Conservation (phyloP, 805 yeast species). For the Teunomyces pallodes region DNA sequence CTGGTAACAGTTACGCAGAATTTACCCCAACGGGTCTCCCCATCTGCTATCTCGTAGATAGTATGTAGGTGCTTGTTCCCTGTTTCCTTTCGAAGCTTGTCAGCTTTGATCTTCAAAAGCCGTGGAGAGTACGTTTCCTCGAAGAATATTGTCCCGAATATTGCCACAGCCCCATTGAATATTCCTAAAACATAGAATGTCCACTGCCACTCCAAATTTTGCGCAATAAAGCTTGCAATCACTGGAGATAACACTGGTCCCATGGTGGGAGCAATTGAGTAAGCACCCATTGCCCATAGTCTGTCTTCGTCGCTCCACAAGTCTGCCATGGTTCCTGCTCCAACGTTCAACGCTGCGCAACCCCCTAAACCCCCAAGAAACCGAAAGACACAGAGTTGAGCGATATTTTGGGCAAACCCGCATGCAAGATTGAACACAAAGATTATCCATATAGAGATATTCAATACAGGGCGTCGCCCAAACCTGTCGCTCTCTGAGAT, state of each 20-base stretch:
- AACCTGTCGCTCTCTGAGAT: constrained; percentile 35
- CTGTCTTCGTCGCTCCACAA: constrained; percentile 32
- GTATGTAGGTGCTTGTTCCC: constrained; percentile 39
- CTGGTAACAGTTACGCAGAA: constrained; percentile 25
- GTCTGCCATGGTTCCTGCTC: constrained; percentile 40
- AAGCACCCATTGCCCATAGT: constrained; percentile 35
- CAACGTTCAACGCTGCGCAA: constrained; percentile 37
- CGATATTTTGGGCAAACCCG: constrained; percentile 31
- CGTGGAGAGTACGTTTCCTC: constrained; percentile 38
- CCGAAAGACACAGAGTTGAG: constrained; percentile 32
- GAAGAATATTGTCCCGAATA: constrained; percentile 28
- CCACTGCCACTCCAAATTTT: constrained; percentile 36
- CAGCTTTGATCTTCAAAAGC: constrained; percentile 27
- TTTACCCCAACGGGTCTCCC: constrained; percentile 21
- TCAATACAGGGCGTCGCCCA: constrained; percentile 34
- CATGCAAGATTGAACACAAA: constrained; percentile 35
- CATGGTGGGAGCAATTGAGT: constrained; percentile 34
- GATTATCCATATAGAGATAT: constrained; percentile 32
- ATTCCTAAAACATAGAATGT: constrained; percentile 33
- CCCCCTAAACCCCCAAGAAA: constrained; percentile 39
- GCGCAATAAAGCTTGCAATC: constrained; percentile 34
- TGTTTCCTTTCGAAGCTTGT: constrained; percentile 26
- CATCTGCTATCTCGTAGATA: constrained; percentile 33
- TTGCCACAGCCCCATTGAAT: constrained; percentile 33
- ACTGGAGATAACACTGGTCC: constrained; percentile 42